Evolutionary conservation across 257 asterid genomes (phyloP).

Genomic region (Solanum ahanhuiri): DNA sequence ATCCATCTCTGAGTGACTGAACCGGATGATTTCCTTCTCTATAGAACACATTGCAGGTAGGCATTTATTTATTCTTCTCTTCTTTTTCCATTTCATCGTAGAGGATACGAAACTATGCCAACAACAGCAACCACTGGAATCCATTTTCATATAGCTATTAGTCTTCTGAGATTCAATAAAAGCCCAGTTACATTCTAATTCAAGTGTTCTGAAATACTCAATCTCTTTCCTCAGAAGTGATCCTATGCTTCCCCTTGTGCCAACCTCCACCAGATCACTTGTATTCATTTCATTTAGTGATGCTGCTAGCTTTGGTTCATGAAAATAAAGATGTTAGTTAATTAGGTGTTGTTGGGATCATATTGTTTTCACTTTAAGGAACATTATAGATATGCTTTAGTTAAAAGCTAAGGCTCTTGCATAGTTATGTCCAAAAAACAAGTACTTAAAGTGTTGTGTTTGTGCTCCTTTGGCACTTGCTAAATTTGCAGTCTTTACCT

Average conservation of each 20-base stretch:
- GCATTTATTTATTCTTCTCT: constrained; percentile 31
- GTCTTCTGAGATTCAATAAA: constrained; percentile 16
- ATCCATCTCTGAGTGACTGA: constrained; percentile 35
- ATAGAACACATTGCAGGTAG: constrained; percentile 27
- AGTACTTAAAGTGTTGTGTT: not conserved
- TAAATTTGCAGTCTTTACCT: not conserved
- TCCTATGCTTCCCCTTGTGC: constrained; percentile 76
- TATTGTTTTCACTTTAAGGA: not conserved
- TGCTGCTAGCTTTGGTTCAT: not conserved
- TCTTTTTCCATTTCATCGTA: constrained; percentile 37
- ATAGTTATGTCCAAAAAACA: not conserved
- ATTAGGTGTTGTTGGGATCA: not conserved
- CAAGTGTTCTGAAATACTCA: constrained; percentile 50
- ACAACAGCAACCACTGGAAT: constrained; percentile 13
- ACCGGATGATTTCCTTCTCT: constrained; percentile 25
- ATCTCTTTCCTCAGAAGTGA: constrained; percentile 75
- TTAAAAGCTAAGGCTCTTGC: not conserved
- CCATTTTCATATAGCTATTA: constrained; percentile 14
- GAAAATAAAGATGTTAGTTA: not conserved
- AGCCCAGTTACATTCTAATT: constrained; percentile 20
- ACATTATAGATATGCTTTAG: not conserved
- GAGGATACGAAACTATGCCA: constrained; percentile 43
- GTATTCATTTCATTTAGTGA: constrained; percentile 17
- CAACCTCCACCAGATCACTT: constrained; percentile 33
- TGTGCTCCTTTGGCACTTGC: not conserved